These are phyloP conservation scores for Aspergillus homomorphus DNA, from an alignment of 495 filamentous ascomycete species.

Conservation along the genomic window DNA sequence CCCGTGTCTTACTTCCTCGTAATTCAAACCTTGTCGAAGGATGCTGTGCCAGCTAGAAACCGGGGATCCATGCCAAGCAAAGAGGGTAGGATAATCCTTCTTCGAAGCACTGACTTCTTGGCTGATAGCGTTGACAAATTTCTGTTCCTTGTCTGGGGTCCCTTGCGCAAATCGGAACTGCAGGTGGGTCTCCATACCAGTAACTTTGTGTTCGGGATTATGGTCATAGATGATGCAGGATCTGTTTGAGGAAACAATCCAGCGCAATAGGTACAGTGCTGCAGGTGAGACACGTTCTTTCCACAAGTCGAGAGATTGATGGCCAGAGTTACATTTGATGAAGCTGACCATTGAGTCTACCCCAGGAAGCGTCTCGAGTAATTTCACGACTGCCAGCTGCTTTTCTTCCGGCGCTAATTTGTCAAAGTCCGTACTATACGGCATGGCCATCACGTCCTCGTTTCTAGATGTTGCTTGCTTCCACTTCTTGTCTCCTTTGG, in stretches of 20 bases:
- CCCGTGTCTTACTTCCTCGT: constrained; percentile 57
- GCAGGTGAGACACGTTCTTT: constrained; percentile 59
- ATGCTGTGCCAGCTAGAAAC: constrained; percentile 88
- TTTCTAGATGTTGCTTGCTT: constrained; percentile 1
- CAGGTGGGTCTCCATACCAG: constrained; percentile 63
- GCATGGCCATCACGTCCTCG: constrained; percentile 22
- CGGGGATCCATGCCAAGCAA: constrained; percentile 80
- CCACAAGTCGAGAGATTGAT: constrained; percentile 56
- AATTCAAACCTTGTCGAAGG: constrained; percentile 77
- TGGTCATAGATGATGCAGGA: constrained; percentile 73
- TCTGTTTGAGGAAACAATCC: constrained; percentile 89
- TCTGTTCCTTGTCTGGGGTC: constrained; percentile 82
- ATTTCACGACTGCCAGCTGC: constrained; percentile 47
- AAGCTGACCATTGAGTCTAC: constrained; percentile 62
- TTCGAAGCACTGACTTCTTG: constrained; percentile 19
- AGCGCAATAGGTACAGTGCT: constrained; percentile 67
- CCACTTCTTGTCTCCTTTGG: neutral
- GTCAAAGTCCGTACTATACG: constrained; percentile 60
- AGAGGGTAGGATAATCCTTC: constrained; percentile 63
- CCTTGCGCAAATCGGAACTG: constrained; percentile 90
- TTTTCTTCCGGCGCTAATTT: constrained; percentile 48
- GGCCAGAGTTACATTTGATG: constrained; percentile 39
- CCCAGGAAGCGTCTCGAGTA: constrained; percentile 67
- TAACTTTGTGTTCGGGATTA: constrained; percentile 50
- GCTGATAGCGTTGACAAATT: constrained; percentile 67